phyloP scores from a whole-genome alignment of 768 basidiomycete species.

The Kwoniella dendrophila region DNA sequence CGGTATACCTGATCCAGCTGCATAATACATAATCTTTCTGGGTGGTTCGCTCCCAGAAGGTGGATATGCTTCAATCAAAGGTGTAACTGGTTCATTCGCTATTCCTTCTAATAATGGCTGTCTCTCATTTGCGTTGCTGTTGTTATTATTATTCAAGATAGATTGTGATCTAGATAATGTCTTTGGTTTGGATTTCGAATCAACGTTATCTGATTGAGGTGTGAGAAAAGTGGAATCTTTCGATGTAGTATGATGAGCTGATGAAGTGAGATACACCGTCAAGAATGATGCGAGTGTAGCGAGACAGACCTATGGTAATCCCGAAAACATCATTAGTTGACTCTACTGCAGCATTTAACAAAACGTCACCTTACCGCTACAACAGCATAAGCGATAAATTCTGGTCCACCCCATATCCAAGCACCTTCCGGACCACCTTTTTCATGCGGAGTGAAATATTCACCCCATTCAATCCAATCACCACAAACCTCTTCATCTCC shows the following conservation, averaged over 20 bases:
- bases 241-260: slow-evolving; percentile 80
- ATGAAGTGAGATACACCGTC: slow-evolving; percentile 83
- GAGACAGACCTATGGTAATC: slow-evolving; percentile 67
- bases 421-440: slow-evolving; percentile 49
- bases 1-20: slow-evolving; percentile 93
- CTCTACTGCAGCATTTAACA: too few species aligned
- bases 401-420: slow-evolving; percentile 59
- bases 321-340: slow-evolving; percentile 2
- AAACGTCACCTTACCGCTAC: slow-evolving; percentile 69
- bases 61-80: slow-evolving; percentile 20
- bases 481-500: slow-evolving; percentile 61
- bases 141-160: not conserved
- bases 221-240: slow-evolving; percentile 74
- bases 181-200: not conserved
- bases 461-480: slow-evolving; percentile 76
- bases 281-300: slow-evolving; percentile 74
- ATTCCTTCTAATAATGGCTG: slow-evolving; percentile 30
- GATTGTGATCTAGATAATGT: slow-evolving; percentile 3
- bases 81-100: slow-evolving; percentile 20
- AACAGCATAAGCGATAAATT: slow-evolving; percentile 70
- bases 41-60: slow-evolving; percentile 31
- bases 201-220: slow-evolving; percentile 14
- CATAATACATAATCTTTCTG: slow-evolving; percentile 80
- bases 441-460: slow-evolving; percentile 59
- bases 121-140: slow-evolving; percentile 30